phyloP scores from a whole-genome alignment of 495 filamentous ascomycete genomes.

The Trichocladium antarcticum region DNA sequence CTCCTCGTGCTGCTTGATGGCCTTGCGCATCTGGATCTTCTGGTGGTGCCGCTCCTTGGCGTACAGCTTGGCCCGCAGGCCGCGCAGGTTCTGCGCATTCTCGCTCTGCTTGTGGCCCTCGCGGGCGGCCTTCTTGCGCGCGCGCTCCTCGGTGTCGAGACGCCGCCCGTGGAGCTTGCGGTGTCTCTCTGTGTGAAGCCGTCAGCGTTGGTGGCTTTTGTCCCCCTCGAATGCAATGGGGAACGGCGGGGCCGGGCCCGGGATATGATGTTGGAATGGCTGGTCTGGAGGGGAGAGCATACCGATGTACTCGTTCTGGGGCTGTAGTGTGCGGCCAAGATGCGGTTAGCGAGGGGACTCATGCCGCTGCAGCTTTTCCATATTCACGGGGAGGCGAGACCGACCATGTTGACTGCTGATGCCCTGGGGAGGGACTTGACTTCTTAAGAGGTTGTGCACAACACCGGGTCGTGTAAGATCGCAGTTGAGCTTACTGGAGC shows the following conservation, averaged over 20 bases:
- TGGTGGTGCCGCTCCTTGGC: conserved; percentile 87
- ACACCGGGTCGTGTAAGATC: background rate
- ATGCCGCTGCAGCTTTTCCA: background rate
- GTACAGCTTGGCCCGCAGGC: conserved; percentile 87
- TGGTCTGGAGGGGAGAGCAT: conserved; percentile 7
- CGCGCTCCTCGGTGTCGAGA: conserved; percentile 78
- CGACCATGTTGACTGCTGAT: conserved; percentile 25
- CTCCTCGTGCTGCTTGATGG: conserved; percentile 88
- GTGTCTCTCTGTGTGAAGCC: conserved; percentile 19
- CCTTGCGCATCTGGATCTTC: conserved; percentile 99
- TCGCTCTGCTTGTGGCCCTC: conserved; percentile 75
- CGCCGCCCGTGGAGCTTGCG: conserved; percentile 45
- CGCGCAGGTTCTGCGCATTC: conserved; percentile 83
- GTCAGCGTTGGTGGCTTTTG: background rate
- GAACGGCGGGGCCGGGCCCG: conserved; percentile 28
- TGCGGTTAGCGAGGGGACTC: conserved; percentile 14
- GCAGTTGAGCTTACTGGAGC: background rate
- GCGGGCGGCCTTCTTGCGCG: conserved; percentile 76
- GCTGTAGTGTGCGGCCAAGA: conserved; percentile 37
- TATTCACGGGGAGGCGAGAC: background rate
- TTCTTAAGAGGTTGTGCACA: background rate
- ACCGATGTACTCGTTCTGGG: conserved; percentile 91
- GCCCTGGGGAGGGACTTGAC: conserved; percentile 25
- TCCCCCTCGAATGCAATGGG: no score
- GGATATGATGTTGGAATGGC: background rate